These are phyloP conservation scores for Rosa rugosa DNA, from an alignment of 306 rosid genomes.

Conservation along the genomic window DNA sequence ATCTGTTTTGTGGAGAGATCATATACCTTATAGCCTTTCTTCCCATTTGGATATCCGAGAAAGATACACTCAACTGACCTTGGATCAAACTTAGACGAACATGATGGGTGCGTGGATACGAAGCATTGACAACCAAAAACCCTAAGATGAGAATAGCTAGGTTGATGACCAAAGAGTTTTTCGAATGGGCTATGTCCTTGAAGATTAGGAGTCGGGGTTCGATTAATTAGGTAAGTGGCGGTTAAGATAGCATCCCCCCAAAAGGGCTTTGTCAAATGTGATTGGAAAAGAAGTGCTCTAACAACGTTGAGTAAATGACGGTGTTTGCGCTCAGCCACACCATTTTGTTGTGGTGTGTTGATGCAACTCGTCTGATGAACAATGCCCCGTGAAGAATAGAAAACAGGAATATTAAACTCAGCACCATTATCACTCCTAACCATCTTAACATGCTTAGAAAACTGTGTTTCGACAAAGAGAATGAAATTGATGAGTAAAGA, in stretches of 20 bases:
- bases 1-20: neutral
- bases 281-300: neutral
- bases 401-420: neutral
- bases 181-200: neutral
- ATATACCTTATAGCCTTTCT: neutral
- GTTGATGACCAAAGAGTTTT: neutral
- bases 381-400: neutral
- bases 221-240: neutral
- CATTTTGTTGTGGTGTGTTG: slow-evolving; percentile 9
- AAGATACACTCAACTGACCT: neutral
- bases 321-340: slow-evolving; percentile 2
- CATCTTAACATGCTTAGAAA: neutral
- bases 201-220: neutral
- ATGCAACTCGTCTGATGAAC: slow-evolving; percentile 11
- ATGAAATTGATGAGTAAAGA: neutral
- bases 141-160: neutral
- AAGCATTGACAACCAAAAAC: slow-evolving; percentile 22
- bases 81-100: neutral
- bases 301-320: neutral
- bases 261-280: neutral
- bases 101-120: neutral
- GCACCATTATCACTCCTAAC: neutral
- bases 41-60: neutral
- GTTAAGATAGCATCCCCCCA: neutral
- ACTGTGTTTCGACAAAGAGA: neutral